These are phyloP conservation scores for Suhomyces terraborum DNA, from an alignment of 1,139 yeast genomes.

Conservation along the genomic window DNA sequence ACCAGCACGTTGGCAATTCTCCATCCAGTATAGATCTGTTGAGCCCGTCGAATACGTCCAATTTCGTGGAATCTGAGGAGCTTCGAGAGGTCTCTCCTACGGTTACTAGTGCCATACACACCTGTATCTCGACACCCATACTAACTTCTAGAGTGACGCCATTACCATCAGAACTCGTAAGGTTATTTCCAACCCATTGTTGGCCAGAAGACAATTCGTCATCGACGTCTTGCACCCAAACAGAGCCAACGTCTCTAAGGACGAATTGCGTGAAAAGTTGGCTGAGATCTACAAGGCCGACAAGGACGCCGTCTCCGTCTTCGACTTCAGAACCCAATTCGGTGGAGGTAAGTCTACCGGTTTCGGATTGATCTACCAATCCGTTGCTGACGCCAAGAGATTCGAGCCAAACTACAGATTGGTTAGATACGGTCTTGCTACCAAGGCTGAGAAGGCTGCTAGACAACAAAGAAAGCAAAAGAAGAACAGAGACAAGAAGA, in stretches of 20 bases:
- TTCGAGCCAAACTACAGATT: slow-evolving; percentile 99
- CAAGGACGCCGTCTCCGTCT: slow-evolving; percentile 97
- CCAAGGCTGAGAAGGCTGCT: slow-evolving; percentile 94
- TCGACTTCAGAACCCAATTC: slow-evolving; percentile 98
- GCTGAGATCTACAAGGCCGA: slow-evolving; percentile 97
- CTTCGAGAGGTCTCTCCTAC: too few species aligned
- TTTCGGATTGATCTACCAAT: slow-evolving; percentile 98
- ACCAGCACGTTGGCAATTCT: too few species aligned
- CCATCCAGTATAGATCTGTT: too few species aligned
- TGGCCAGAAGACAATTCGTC: slow-evolving; percentile 99
- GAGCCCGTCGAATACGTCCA: too few species aligned
- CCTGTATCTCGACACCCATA: slow-evolving; percentile 17
- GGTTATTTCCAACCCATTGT: slow-evolving; percentile 99
- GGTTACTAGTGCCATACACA: background rate
- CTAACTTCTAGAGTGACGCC: slow-evolving; percentile 84
- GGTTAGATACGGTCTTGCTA: slow-evolving; percentile 98
- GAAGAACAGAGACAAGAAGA: slow-evolving; percentile 99
- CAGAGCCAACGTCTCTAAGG: slow-evolving; percentile 99
- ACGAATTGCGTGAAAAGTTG: slow-evolving; percentile 97
- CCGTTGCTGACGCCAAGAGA: slow-evolving; percentile 96
- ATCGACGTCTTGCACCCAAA: slow-evolving; percentile 99
- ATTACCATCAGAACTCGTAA: slow-evolving; percentile 99
- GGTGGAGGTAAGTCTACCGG: slow-evolving; percentile 99
- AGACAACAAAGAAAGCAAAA: slow-evolving; percentile 99
- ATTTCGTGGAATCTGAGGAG: too few species aligned